Percentiles rank a stretch among this genome's conserved stretches.
phyloP scores from a whole-genome alignment of 108 stramenopile genomes.

The Aurantiochytrium sp. region DNA sequence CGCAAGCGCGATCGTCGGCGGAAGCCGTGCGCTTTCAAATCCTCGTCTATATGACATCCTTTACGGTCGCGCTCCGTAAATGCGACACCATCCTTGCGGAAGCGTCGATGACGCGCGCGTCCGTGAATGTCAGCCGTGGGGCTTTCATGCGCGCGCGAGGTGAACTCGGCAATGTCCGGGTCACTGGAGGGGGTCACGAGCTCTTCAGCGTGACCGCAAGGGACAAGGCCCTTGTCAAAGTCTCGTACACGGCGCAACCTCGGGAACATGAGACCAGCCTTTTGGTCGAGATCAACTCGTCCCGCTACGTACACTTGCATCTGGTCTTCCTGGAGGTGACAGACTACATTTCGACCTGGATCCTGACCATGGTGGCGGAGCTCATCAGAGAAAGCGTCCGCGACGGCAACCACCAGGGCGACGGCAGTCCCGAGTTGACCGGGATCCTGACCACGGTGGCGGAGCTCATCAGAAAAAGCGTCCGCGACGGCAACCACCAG shows the following conservation, averaged over 20 bases:
- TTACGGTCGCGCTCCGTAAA: neutral
- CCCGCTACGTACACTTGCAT: neutral
- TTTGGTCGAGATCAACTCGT: neutral
- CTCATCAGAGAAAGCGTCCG: no score
- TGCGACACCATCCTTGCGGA: neutral
- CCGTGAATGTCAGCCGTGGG: neutral
- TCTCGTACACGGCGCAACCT: neutral
- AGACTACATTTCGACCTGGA: neutral
- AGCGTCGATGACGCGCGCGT: neutral
- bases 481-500: no score
- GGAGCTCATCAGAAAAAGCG: no score
- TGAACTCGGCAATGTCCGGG: conserved; percentile 2
- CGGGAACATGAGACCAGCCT: neutral
- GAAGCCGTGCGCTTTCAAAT: neutral
- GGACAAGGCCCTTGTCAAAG: neutral
- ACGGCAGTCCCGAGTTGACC: no score
- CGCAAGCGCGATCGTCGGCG: no score
- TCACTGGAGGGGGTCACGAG: neutral
- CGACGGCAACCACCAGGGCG: no score
- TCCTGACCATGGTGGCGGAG: neutral
- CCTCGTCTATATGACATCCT: neutral
- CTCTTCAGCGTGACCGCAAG: neutral
- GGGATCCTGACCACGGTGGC: neutral
- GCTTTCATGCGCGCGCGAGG: neutral
- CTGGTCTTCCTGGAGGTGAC: neutral